Percentiles rank a stretch among this genome's conserved stretches.
phyloP scores from a whole-genome alignment of 1,284 basidiomycete species.

The Meira miltonrushii region DNA sequence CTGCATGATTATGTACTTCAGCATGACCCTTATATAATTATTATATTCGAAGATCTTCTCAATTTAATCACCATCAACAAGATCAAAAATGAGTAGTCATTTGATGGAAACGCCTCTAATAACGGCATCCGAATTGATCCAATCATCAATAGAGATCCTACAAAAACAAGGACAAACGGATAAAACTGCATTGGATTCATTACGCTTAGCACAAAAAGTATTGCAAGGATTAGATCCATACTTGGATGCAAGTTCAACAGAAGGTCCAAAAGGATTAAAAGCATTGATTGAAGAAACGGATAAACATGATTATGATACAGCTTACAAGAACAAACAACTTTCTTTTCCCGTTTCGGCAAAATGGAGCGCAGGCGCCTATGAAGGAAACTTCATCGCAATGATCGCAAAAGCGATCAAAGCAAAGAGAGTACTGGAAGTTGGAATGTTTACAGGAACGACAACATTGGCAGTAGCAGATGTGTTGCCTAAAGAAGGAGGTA shows the following conservation, averaged over 20 bases:
- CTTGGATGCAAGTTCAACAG: conserved; percentile 24
- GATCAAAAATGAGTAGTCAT: too few species aligned
- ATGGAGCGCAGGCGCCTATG: conserved; percentile 35
- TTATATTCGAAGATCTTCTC: too few species aligned
- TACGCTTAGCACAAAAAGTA: conserved; percentile 21
- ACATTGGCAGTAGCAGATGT: conserved; percentile 34
- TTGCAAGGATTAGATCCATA: conserved; percentile 30
- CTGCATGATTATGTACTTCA: too few species aligned
- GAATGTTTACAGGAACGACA: conserved; percentile 43
- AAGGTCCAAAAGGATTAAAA: conserved; percentile 20
- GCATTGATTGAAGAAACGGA: conserved; percentile 29
- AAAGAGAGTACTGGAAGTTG: conserved; percentile 33
- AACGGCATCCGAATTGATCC: too few species aligned
- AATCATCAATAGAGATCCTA: too few species aligned
- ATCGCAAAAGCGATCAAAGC: conserved; percentile 26
- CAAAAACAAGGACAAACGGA: too few species aligned
- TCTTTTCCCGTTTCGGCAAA: conserved; percentile 23
- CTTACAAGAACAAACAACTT: conserved; percentile 20
- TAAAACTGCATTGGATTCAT: background rate
- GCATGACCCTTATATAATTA: too few species aligned
- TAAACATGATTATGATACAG: conserved; percentile 29
- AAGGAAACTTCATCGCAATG: conserved; percentile 33
- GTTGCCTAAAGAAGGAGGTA: conserved; percentile 21
- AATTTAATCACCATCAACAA: too few species aligned
- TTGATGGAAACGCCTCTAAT: too few species aligned